Evolutionary conservation across 2,329 filamentous ascomycete species (phyloP).

Genomic region (Nemania serpens): DNA sequence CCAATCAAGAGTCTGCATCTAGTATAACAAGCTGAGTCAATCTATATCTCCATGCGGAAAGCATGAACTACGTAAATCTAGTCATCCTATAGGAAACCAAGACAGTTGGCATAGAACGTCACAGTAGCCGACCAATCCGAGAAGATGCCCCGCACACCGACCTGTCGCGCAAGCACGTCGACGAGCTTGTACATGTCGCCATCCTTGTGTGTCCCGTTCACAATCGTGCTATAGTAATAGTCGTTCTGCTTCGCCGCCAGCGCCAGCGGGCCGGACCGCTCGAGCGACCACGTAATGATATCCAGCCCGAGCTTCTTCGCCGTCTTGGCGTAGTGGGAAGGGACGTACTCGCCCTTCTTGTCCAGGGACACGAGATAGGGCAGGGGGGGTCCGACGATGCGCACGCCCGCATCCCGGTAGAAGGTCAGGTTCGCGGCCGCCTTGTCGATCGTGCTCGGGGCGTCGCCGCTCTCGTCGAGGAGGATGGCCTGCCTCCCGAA

Average conservation of each 20-base stretch:
- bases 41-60: background rate
- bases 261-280: constrained; percentile 65
- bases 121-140: constrained; percentile 72
- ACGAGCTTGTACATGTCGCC: constrained; percentile 70
- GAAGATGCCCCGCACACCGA: constrained; percentile 66
- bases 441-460: constrained; percentile 53
- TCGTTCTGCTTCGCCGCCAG: constrained; percentile 51
- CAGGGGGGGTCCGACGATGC: constrained; percentile 66
- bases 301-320: constrained; percentile 66
- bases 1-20: background rate
- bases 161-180: constrained; percentile 64
- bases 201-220: constrained; percentile 61
- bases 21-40: background rate
- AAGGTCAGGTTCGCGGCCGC: constrained; percentile 61
- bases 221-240: constrained; percentile 62
- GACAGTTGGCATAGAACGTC: constrained; percentile 75
- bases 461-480: constrained; percentile 66
- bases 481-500: constrained; percentile 67
- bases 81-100: constrained; percentile 43
- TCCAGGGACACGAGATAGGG: constrained; percentile 62
- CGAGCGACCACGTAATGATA: constrained; percentile 71
- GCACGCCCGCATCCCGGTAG: constrained; percentile 62
- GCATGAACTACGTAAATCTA: too few relatives aligned
- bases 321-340: constrained; percentile 64
- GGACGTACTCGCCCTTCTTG: constrained; percentile 59